These are phyloP conservation scores for Plantago coronopus DNA, from an alignment of 305 asterid genomes.

Conservation along the genomic window DNA sequence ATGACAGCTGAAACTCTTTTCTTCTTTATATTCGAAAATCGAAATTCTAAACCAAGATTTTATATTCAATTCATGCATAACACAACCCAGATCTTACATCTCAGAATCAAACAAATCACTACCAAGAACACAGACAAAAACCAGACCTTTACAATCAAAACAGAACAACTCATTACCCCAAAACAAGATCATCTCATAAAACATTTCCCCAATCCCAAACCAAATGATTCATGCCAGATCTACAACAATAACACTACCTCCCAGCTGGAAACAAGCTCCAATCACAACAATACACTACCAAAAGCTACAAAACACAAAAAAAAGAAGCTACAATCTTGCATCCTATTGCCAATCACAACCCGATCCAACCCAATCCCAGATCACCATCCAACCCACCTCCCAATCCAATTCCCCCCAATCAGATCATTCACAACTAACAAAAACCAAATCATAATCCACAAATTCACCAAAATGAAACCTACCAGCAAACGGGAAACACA, in stretches of 20 bases:
- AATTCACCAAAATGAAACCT: neutral
- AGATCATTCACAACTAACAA: neutral
- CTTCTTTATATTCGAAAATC: too few relatives aligned
- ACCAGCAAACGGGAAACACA: slow-evolving; percentile 20
- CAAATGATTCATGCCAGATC: slow-evolving; percentile 24
- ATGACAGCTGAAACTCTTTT: too few relatives aligned
- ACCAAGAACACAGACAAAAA: too few relatives aligned
- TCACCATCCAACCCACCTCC: slow-evolving; percentile 15
- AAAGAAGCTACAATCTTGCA: slow-evolving; percentile 1
- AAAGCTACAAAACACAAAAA: too few relatives aligned
- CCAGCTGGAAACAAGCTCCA: slow-evolving; percentile 18
- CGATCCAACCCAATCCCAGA: slow-evolving; percentile 23
- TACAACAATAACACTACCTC: slow-evolving; percentile 18
- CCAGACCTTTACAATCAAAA: neutral
- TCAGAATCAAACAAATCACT: too few relatives aligned
- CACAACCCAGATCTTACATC: too few relatives aligned
- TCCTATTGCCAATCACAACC: neutral
- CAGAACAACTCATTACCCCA: neutral
- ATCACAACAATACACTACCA: slow-evolving; percentile 1
- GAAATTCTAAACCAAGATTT: too few relatives aligned
- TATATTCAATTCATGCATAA: too few relatives aligned
- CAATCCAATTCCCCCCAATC: slow-evolving; percentile 19
- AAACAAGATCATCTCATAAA: slow-evolving; percentile 8
- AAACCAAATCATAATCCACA: neutral
- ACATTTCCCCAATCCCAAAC: neutral